These are phyloP conservation scores for Lecanosticta acicola DNA, from an alignment of 2,329 filamentous ascomycete genomes.

Conservation along the genomic window DNA sequence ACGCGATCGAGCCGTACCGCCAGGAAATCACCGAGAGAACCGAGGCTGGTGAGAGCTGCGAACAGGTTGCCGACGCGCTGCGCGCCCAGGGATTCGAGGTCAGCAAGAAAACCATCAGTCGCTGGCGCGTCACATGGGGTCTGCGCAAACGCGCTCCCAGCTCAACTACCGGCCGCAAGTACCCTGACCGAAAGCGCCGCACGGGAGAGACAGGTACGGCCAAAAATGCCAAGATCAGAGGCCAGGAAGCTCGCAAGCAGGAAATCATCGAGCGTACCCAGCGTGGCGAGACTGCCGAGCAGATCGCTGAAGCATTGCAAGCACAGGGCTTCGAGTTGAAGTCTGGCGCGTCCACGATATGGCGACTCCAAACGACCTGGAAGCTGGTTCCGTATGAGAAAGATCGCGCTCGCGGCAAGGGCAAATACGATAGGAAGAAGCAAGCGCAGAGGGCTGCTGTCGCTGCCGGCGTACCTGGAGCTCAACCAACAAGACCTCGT, in stretches of 20 bases:
- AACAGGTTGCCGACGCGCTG: constrained; percentile 22
- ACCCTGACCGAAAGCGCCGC: constrained; percentile 11
- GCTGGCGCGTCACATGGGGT: constrained; percentile 23
- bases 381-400: constrained; percentile 22
- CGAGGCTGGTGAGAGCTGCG: constrained; percentile 20
- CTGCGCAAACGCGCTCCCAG: constrained; percentile 19
- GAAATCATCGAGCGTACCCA: constrained; percentile 20
- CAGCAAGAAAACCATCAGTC: constrained; percentile 21
- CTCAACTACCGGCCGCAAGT: constrained; percentile 12
- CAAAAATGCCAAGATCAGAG: constrained; percentile 7
- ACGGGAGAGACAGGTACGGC: background rate
- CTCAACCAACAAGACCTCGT: background rate
- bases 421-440: constrained; percentile 8
- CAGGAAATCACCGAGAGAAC: constrained; percentile 20
- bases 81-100: constrained; percentile 17
- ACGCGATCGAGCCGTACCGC: constrained; percentile 13
- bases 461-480: background rate
- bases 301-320: constrained; percentile 21
- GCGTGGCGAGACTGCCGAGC: constrained; percentile 23
- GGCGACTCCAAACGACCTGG: constrained; percentile 23
- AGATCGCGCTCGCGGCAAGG: constrained; percentile 20
- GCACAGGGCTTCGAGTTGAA: constrained; percentile 19
- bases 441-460: background rate
- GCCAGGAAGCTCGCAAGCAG: constrained; percentile 16
- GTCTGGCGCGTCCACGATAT: constrained; percentile 20